Conservation (phyloP, 2,329 filamentous ascomycete genomes). For the Fusarium temperatum region DNA sequence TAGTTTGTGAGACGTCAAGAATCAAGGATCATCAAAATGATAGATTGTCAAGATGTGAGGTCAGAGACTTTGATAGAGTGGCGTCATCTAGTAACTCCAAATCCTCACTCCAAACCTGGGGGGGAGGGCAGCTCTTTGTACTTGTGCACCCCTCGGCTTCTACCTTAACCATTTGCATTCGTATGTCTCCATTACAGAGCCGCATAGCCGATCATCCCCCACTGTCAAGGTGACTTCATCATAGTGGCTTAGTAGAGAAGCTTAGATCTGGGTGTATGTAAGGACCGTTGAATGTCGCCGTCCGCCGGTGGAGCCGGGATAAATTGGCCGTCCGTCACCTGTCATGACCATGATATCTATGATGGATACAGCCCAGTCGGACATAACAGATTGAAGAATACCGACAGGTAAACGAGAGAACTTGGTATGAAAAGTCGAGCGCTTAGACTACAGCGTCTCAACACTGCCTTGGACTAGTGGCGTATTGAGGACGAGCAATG, state of each 20-base stretch:
- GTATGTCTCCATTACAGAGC: constrained; percentile 13
- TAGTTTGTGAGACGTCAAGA: neutral
- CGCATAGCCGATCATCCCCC: constrained; percentile 18
- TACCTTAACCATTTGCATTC: neutral
- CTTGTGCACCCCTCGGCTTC: constrained; percentile 2
- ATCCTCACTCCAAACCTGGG: neutral
- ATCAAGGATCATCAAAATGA: neutral
- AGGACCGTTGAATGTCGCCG: constrained; percentile 10
- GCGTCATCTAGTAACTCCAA: constrained; percentile 20
- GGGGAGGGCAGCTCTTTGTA: constrained; percentile 21
- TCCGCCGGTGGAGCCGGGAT: constrained; percentile 1
- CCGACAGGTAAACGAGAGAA: neutral
- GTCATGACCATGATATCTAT: neutral
- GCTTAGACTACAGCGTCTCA: neutral
- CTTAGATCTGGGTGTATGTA: neutral
- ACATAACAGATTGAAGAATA: neutral
- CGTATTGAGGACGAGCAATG: neutral
- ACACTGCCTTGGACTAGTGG: neutral
- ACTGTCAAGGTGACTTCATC: constrained; percentile 34
- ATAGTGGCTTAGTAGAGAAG: constrained; percentile 31
- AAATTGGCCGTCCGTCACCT: neutral
- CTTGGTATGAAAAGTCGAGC: neutral
- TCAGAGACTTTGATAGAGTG: constrained; percentile 26
- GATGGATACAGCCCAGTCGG: neutral
- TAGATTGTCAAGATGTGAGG: neutral